phyloP scores from a whole-genome alignment of 2,329 filamentous ascomycete genomes.

The Stachybotrys chlorohalonatus region DNA sequence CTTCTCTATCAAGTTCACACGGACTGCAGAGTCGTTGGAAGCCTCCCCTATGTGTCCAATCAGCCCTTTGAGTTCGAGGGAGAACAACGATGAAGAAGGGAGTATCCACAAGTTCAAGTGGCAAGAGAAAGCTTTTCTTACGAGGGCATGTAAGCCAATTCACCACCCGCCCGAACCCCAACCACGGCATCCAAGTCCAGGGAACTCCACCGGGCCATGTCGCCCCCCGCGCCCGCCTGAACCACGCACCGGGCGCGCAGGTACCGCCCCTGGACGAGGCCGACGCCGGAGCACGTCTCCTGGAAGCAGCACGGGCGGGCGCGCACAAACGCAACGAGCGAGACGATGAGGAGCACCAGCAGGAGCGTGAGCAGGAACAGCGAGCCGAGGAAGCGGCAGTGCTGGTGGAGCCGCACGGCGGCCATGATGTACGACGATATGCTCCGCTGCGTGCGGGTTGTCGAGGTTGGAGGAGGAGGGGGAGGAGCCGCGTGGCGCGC shows the following conservation, averaged over 20 bases:
- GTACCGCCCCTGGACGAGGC: neutral
- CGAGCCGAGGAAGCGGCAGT: neutral
- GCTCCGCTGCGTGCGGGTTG: neutral
- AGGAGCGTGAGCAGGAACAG: neutral
- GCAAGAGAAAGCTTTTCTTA: neutral
- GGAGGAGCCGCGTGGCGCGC: too few relatives aligned
- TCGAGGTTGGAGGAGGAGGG: neutral
- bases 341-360: neutral
- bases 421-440: neutral
- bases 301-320: slow-evolving; percentile 1
- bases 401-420: neutral
- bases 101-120: neutral
- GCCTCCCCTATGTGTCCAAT: neutral
- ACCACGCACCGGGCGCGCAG: slow-evolving; percentile 1
- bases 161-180: neutral
- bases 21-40: neutral
- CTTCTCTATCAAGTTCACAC: neutral
- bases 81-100: neutral
- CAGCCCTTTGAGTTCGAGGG: neutral
- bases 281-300: neutral
- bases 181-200: slow-evolving; percentile 1
- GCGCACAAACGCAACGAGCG: neutral
- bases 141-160: neutral
- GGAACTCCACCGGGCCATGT: neutral
- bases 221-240: neutral